Evolutionary conservation across 257 asterid species (phyloP).

Genomic region (Marsdenia floribunda): DNA sequence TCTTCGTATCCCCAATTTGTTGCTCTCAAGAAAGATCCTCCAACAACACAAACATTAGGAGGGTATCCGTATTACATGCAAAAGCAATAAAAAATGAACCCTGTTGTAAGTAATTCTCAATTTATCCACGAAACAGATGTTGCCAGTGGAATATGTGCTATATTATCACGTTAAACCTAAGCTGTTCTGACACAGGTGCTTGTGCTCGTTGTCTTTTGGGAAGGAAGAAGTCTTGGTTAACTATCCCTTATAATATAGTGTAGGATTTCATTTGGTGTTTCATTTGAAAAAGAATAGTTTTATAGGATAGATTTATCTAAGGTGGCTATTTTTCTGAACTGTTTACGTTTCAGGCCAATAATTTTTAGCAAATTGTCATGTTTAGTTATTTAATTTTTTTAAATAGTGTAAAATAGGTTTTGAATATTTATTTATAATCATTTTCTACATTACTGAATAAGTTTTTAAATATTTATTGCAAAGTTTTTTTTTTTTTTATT

Average conservation of each 20-base stretch:
- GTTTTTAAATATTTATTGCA: too few relatives aligned
- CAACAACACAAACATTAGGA: slow-evolving; percentile 22
- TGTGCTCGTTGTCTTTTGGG: background rate
- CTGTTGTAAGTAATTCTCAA: background rate
- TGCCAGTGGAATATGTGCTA: background rate
- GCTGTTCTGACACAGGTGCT: background rate
- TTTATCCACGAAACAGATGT: background rate
- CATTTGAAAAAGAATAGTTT: background rate
- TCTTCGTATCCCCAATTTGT: slow-evolving; percentile 54
- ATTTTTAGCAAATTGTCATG: too few relatives aligned
- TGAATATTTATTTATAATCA: too few relatives aligned
- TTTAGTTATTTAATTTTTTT: too few relatives aligned
- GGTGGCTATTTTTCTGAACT: background rate
- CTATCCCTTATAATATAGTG: background rate
- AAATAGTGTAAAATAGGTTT: too few relatives aligned
- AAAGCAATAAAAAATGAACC: slow-evolving; percentile 33
- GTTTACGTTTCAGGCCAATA: too few relatives aligned
- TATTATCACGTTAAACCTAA: background rate
- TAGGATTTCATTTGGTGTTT: background rate
- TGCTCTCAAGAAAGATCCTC: slow-evolving; percentile 23
- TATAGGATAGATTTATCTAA: background rate
- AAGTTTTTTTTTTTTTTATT: too few relatives aligned
- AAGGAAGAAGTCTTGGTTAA: background rate
- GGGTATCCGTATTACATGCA: slow-evolving; percentile 71
- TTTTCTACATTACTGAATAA: too few relatives aligned